Base-by-base conservation (phyloP, 495 filamentous ascomycete genomes). In the Hamigera avellanea region DNA sequence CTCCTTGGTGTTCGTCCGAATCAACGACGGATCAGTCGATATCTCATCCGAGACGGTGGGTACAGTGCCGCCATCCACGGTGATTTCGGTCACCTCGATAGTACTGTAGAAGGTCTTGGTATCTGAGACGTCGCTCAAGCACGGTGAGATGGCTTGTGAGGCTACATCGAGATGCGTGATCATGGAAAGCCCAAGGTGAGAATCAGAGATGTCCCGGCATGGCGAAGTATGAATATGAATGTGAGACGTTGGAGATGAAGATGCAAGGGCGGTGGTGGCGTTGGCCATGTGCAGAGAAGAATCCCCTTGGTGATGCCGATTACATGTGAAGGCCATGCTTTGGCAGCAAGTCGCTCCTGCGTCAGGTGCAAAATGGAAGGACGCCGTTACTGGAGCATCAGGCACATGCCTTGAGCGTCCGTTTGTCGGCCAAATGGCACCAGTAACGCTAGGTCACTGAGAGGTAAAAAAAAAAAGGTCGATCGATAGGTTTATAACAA, bases 51-150 rank as follows among this genome's bases (percentile, higher is more conserved):
- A 30, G 6, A 12, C 5, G 6, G 28, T 13, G n/a, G 28, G 28
- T 6, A 6, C 5, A 28, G 15, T 16, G 18, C 13, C 19, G 29
- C 29, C 23, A 14, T 33, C 14, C 14, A 29, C 9, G 9, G 27
- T 10, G 14, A 40, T 21, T 12, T 26, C 30, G 10, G 16, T 40
- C 15, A 40, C 28, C 14, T 32, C 17, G 15, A 40, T 14, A n/a
- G 37, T 32, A 28, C 30, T 40, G 30, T 32, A 40, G 27, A 40
- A 33, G 2, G 37, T 40, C 37, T 33, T 40, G 10, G 29, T 33
- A 19, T 40, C 30, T 8, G 37, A 40, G 13, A 32, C n/a, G 29
- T 17, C 19, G 19, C n/a, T 33, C 15, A 40, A 10, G 19, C 36
- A 38, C 4, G 35, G 25, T 13, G 35, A 26, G 19, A 36, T 23